Evolutionary conservation across 163 green algal genomes (phyloP).

Genomic region (Prototheca wickerhamii): DNA sequence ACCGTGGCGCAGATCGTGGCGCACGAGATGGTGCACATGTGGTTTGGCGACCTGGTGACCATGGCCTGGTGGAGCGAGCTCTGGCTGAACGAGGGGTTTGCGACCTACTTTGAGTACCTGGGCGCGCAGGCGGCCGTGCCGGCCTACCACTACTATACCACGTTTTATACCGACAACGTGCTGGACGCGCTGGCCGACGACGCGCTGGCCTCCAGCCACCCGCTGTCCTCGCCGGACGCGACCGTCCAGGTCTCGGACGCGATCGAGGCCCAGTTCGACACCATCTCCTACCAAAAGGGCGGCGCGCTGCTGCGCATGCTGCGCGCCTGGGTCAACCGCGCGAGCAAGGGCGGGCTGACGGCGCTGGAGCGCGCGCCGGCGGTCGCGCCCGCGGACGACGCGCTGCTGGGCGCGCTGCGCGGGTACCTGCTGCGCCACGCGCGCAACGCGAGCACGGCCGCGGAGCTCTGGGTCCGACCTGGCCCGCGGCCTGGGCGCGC

Average conservation of each 20-base stretch:
- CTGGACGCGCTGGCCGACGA: conserved; percentile 37
- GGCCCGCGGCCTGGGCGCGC: background rate
- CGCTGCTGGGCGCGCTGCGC: background rate
- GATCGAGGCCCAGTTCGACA: conserved; percentile 57
- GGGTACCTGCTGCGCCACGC: background rate
- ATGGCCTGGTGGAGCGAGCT: conserved; percentile 78
- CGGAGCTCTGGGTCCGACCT: background rate
- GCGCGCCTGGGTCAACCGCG: conserved; percentile 51
- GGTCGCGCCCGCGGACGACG: too few species aligned
- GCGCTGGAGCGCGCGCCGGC: background rate
- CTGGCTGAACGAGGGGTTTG: conserved; percentile 78
- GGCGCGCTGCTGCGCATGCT: conserved; percentile 78
- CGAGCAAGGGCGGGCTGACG: background rate
- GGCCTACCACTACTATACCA: background rate
- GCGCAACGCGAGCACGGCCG: background rate
- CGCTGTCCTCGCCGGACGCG: conserved; percentile 14
- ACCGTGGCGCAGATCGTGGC: conserved; percentile 50
- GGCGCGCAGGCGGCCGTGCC: conserved; percentile 23
- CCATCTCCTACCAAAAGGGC: conserved; percentile 71
- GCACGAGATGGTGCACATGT: conserved; percentile 63
- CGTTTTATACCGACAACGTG: conserved; percentile 23
- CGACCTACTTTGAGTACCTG: conserved; percentile 70
- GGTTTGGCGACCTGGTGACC: conserved; percentile 86
- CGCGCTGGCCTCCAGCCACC: conserved; percentile 36
- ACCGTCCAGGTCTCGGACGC: conserved; percentile 22